Base-by-base conservation (phyloP, 345 rosid species). In the Isatis tinctoria region DNA sequence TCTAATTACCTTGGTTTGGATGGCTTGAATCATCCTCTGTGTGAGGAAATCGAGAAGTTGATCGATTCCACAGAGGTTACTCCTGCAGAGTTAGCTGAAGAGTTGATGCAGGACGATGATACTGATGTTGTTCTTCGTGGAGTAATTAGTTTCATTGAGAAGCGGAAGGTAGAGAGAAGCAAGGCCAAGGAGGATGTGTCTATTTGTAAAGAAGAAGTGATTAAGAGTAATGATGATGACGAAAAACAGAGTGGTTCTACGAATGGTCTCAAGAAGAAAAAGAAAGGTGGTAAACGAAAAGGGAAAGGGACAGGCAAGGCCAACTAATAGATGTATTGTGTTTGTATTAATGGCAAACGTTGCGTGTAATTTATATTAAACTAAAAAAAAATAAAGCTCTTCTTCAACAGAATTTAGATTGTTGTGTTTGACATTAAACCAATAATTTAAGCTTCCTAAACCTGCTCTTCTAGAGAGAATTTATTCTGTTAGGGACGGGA, bases 71-170 rank as follows among this genome's bases (percentile, higher is more conserved):
- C 72, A 1, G 75, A 84, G 44, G 85, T 81, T 16, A 84, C 81
- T 39, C 87, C 86, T 0, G 86, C 86, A 1, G 79, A 83, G 43
- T 62, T 85, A 54, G 84, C 86, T 6, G 86, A 85, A 67, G 83
- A 81, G 70, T 39, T 86, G 30, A 75, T 86, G 86, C 82, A 77
- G n/a, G 82, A 80, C 28, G 84, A 84, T 18, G 79, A 82, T 73
- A 37, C 67, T 48, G 85, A 84, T 48, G 53, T 48, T 49, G 85
- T 77, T 22, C 78, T 86, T 14, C 22, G 51, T 4, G 80, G 81
- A 4, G 64, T 84, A 0, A 6, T 75, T 10, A 70, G 73, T 12
- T 83, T 82, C 68, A 82, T 86, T n/a, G 70, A 71, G 44, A 72
- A 59, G 63, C 81, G 44, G 78, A 79, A 79, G 65, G 53, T 28